Base-by-base conservation (phyloP, 768 basidiomycete genomes). In the Lentinula lateritia region DNA sequence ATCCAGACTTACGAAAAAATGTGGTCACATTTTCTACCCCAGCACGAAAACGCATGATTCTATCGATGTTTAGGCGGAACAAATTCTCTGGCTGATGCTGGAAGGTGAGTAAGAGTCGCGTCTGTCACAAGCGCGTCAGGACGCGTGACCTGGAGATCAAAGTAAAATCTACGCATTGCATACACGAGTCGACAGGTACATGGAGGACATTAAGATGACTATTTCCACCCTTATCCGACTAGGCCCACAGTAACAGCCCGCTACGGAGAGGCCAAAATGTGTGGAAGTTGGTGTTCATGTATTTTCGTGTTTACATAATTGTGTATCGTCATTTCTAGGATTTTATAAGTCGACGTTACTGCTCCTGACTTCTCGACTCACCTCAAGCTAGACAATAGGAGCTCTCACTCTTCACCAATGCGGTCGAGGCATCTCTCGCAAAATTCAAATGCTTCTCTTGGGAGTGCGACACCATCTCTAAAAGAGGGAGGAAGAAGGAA, bases 21-120 rank as follows among this genome's bases (percentile, higher is more conserved):
- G 78, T 83, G 16, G 76, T 74, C 38, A 84, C 82, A 66, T 86
- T 81, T 64, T 84, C 80, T 52, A 89, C 76, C 0, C 76, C 76
- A 8, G 87, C 82, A 58, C 86, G 76, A 66, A 89, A 87, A 54
- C 87, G 81, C 87, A 88, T 88, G 32, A 23, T 9, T 46, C 8
- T 18, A 28, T 28, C 28, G 28, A 28, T 28, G 28, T 28, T 28
- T 28, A 28, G 2, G 3, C 28, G 28, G 28, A 28, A 28, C 28
- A 28, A 28, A 28, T 28, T 28, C 3, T 28, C 28, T 28, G 28
- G 28, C 28, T 28, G 46, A 23, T 48, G 12, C 12, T 2, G 8
- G 38, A 39, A 8, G 18, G 20, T 48, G 20, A 12, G 8, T 7
- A 48, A 48, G 46, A 48, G 46, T 18, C 46, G 46, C 46, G 46